phyloP scores from a whole-genome alignment of 2,329 filamentous ascomycete genomes.

The Trichoderma hamatum region DNA sequence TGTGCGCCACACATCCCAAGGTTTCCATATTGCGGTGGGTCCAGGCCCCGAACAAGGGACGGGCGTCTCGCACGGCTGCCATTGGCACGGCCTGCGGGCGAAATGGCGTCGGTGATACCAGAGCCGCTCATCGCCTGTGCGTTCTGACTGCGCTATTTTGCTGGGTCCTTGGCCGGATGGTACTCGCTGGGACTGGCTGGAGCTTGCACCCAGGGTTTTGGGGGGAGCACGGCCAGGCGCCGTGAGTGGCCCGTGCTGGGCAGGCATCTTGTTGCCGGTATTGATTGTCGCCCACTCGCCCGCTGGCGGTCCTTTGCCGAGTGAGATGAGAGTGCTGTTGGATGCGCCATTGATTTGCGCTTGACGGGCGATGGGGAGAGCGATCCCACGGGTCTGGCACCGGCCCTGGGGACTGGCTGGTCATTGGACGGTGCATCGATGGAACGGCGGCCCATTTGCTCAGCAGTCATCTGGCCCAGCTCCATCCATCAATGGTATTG shows the following conservation, averaged over 20 bases:
- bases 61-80: constrained; percentile 8
- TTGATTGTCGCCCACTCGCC: not conserved
- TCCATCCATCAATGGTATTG: not conserved
- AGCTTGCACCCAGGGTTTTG: not conserved
- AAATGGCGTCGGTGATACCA: constrained; percentile 24
- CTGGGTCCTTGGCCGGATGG: constrained; percentile 1
- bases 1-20: constrained; percentile 20
- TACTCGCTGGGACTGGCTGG: constrained; percentile 21
- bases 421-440: constrained; percentile 4
- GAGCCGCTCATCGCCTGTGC: constrained; percentile 1
- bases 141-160: not conserved
- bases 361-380: constrained; percentile 1
- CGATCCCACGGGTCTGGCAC: constrained; percentile 7
- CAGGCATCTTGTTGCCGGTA: not conserved
- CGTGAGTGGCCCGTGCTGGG: constrained; percentile 4
- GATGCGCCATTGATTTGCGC: not conserved
- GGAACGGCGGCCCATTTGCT: not conserved
- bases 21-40: constrained; percentile 14
- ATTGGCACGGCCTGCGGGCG: constrained; percentile 17
- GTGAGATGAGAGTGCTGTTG: not conserved
- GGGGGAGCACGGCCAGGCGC: not conserved
- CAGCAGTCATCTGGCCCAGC: constrained; percentile 1
- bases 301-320: not conserved
- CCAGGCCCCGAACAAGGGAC: constrained; percentile 6
- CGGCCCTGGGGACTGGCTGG: not conserved